Conservation (phyloP, 2,329 filamentous ascomycete genomes). For the Stachybotrys elegans region DNA sequence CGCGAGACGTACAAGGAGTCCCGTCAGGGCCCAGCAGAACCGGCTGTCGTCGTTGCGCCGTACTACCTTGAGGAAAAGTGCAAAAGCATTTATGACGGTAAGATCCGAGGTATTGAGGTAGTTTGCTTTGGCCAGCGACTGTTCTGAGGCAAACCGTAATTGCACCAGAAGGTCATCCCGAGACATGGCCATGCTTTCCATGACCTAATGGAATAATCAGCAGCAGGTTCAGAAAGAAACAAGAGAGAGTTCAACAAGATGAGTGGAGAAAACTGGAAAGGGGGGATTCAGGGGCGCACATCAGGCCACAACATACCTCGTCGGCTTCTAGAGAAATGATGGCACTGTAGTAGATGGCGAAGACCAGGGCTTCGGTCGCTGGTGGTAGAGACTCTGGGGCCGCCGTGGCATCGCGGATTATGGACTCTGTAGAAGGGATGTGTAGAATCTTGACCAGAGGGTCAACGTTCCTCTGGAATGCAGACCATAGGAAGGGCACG, state of each 20-base stretch:
- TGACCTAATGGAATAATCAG: slow-evolving; percentile 13
- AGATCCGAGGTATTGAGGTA: slow-evolving; percentile 54
- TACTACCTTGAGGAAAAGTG: slow-evolving; percentile 48
- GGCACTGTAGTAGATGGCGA: slow-evolving; percentile 55
- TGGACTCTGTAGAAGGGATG: slow-evolving; percentile 58
- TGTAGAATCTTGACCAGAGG: slow-evolving; percentile 68
- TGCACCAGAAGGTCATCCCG: slow-evolving; percentile 40
- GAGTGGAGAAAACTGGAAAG: too few relatives aligned
- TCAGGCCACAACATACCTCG: slow-evolving; percentile 36
- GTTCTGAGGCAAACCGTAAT: slow-evolving; percentile 50
- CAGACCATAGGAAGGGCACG: slow-evolving; percentile 63
- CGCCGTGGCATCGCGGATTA: slow-evolving; percentile 55
- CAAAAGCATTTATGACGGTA: slow-evolving; percentile 52
- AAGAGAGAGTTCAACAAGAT: too few relatives aligned
- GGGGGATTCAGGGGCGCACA: not conserved
- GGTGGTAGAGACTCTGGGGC: slow-evolving; percentile 54
- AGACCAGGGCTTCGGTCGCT: slow-evolving; percentile 57
- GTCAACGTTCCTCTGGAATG: slow-evolving; percentile 70
- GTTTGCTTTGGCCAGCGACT: slow-evolving; percentile 52
- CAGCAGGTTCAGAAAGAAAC: not conserved
- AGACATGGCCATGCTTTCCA: slow-evolving; percentile 35
- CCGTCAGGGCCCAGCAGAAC: slow-evolving; percentile 56
- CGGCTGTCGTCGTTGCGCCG: slow-evolving; percentile 43
- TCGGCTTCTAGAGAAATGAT: slow-evolving; percentile 56
- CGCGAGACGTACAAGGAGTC: slow-evolving; percentile 52